Percentiles rank a stretch among this genome's conserved stretches.
Evolutionary conservation across 208 protist genomes (phyloP).

Genomic region (Trichomonas gallinae): DNA sequence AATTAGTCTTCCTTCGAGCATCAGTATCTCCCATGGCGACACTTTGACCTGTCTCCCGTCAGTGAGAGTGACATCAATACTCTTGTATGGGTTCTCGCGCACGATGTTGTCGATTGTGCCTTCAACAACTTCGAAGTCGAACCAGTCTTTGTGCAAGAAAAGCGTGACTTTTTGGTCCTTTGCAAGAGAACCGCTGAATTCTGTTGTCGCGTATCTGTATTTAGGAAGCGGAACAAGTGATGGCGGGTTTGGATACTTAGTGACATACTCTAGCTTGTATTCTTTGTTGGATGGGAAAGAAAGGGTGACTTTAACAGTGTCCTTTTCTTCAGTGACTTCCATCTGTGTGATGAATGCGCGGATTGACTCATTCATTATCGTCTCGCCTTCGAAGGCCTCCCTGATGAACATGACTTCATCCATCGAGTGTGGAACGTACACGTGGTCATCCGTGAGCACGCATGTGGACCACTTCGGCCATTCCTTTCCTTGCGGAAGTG

Average conservation of each 20-base stretch:
- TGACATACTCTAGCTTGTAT: not conserved
- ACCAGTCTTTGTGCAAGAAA: not conserved
- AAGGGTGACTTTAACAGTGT: not conserved
- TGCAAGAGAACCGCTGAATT: not conserved
- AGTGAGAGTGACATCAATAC: not conserved
- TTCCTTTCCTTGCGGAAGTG: not conserved
- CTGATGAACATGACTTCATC: constrained; percentile 5
- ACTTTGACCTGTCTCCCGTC: not conserved
- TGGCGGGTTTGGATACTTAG: too few species aligned
- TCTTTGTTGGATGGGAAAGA: not conserved
- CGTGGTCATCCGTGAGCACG: not conserved
- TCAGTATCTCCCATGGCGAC: not conserved
- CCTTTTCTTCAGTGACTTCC: not conserved
- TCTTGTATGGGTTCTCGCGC: not conserved
- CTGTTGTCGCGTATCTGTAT: not conserved
- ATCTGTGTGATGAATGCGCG: too few species aligned
- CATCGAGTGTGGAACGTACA: not conserved
- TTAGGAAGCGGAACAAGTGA: not conserved
- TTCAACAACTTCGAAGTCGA: not conserved
- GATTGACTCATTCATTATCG: not conserved
- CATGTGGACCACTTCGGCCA: not conserved
- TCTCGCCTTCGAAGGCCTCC: not conserved
- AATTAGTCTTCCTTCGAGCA: not conserved
- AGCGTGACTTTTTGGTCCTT: not conserved
- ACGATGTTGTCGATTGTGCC: not conserved